Base-by-base conservation (phyloP, 2,329 filamentous ascomycete genomes). In the Ceratocystis ficicola region DNA sequence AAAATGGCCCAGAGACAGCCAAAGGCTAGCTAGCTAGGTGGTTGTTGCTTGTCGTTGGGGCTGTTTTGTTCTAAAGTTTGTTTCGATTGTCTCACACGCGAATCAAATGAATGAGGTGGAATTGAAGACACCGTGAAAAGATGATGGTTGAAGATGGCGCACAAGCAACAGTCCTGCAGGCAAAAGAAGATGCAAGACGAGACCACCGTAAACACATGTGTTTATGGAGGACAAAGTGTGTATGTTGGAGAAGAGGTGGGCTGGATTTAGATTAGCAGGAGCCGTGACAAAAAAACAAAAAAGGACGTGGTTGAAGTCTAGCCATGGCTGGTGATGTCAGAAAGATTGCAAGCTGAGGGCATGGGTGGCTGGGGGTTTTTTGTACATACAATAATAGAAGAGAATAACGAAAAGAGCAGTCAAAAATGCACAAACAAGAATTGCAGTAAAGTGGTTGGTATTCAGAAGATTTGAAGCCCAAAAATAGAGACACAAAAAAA, bases 11-110 rank as follows among this genome's bases (percentile, higher is more conserved):
- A 52, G 22, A 52, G 22, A 52, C 6, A 52, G 5, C 4, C 36
- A 12, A 41, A 41, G 36, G 36, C 3, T 41, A 12, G 20, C 10
- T 36, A 20, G 28, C 2, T 28, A 15, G 28, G 17, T 59, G 17
- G 28, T n/a, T 59, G 25, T 32, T 32, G 52, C 22, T 57, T 22
- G 52, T 10, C 48, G 22, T 20, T 20, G 50, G 50, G 8, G 20
- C 17, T n/a, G 46, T 22, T n/a, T 15, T 22, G 48, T 52, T 52
- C 28, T 36, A 30, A 57, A 22, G 52, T 36, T 17, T 36, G 55
- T 59, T 36, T 59, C 28, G 55, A 32, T 36, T 59, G 55, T 59
- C 55, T 59, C 28, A 59, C 28, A 59, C 28, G 55, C 55, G 55
- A 17, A 25, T 30, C 8, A n/a, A 36, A 59, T 59, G 32, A 36